Evolutionary conservation across 2,329 filamentous ascomycete genomes (phyloP), one percentile per base, ranked within the genome.

Genomic region (Ascochyta koolunga): DNA sequence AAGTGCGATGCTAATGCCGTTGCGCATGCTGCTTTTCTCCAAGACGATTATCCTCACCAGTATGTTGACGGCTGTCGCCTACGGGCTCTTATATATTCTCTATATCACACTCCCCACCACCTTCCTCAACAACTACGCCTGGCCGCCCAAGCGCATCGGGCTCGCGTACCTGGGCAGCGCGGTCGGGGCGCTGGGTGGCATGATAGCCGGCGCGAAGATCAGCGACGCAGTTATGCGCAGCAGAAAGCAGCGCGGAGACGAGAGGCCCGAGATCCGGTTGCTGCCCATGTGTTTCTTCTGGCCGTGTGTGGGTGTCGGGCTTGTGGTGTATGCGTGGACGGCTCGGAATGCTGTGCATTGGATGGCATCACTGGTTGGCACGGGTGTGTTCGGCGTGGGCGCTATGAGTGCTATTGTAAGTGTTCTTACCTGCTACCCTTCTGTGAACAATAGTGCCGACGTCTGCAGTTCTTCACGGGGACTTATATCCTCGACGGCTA

Each of bases 41-140:
- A 75, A 80, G 13, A 82, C 81, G 21, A 78, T 85, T 0, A 79
- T 83, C 44, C 76, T 82, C 11, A 76, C 79, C 36, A 62, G 75
- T 21, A 66, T 80, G 74, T 3, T 80, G 75, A 64, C 72, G 72
- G 59, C 76, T 74, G 4, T 58, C 79, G 41, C 60, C 74, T 80
- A 79, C 54, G 76, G 72, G 1, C 72, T 69, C 55, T 48, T 70
- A 11, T 71, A 70, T 41, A 54, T 72, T 8, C 40, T 71, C 29
- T 69, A 69, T 45, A 64, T 64, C 0, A 70, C 60, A 31, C 53
- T 70, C 35, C 59, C 69, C 0, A 44, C 44, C 19, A 60, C 67
- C 2, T 73, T 68, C 45, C 36, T 58, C 6, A 48, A 45, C 4
- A 40, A 37, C 7, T 71, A 71, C 43, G 44, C 57, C 7, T 69